These are phyloP conservation scores for Trypanosoma congolense DNA, from an alignment of 208 protist genomes.

Conservation along the genomic window DNA sequence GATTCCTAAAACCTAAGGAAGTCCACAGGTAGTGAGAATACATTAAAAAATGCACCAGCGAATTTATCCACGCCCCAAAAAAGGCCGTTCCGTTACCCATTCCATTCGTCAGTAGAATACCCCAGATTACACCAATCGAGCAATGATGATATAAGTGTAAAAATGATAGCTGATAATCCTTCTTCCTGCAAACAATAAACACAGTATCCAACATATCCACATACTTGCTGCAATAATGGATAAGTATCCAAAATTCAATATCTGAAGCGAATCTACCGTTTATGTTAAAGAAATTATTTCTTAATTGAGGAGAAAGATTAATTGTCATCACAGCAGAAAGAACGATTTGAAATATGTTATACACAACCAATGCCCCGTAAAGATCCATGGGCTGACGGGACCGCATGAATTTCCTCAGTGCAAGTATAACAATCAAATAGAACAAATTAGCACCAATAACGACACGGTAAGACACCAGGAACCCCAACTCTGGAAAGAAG, in stretches of 20 bases:
- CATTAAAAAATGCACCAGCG: constrained; percentile 85
- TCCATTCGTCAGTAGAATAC: constrained; percentile 76
- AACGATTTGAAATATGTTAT: constrained; percentile 78
- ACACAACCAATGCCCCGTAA: constrained; percentile 67
- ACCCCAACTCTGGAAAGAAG: constrained; percentile 59
- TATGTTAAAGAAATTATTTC: constrained; percentile 69
- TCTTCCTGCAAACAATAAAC: constrained; percentile 88
- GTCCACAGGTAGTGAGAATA: constrained; percentile 90
- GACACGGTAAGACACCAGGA: constrained; percentile 55
- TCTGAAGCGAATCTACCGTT: constrained; percentile 54
- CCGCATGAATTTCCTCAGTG: constrained; percentile 51
- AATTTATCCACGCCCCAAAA: constrained; percentile 89
- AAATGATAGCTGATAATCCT: constrained; percentile 82
- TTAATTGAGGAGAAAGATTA: constrained; percentile 39
- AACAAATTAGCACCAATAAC: constrained; percentile 39
- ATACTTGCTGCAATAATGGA: constrained; percentile 88
- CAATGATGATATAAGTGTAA: constrained; percentile 90
- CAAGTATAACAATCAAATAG: constrained; percentile 63
- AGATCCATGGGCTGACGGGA: constrained; percentile 32
- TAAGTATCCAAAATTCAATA: constrained; percentile 81
- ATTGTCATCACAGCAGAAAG: constrained; percentile 80
- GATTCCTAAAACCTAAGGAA: constrained; percentile 80
- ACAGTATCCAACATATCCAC: constrained; percentile 87
- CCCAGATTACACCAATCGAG: constrained; percentile 86
- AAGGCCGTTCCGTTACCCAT: constrained; percentile 84